Base-by-base conservation (phyloP, 2,329 filamentous ascomycete species). In the Diaporthe caulivora region DNA sequence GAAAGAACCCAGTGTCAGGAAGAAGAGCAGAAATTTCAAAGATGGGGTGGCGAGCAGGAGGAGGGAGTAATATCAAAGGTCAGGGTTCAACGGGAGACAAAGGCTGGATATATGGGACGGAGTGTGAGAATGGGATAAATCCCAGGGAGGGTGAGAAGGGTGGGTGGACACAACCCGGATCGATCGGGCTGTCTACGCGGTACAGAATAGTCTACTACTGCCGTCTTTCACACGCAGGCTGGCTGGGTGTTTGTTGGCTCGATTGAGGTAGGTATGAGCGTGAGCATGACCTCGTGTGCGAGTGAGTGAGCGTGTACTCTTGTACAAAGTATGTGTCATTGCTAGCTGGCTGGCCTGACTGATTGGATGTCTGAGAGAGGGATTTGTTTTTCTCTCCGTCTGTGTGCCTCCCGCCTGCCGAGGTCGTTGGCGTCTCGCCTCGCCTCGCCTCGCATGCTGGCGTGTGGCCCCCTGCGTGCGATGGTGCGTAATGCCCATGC, bases 21-120 rank as follows among this genome's bases (percentile, higher is more conserved):
- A 26, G 62, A 26, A 37, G 62, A 53, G 34, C 26, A 47, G 26
- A 64, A 47, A 26, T 26, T 44, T 65, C 62, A 65, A 51, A 65
- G 44, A 37, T 51, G 62, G 9, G 34, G 62, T 51, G 44, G 44
- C 29, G 18, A 51, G 29, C 29, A 65, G 44, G 44, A 65, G 29
- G 3, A 24, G 24, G 29, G 3, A 24, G 24, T 17, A 40, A 40
- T 40, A 26, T 40, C 62, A 67, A 67, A 53, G 44, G 44, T 29
- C 37, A 65, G 29, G n/a, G n/a, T 6, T 13, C 44, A 11, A 37
- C 15, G 37, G 62, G 29, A 51, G 44, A 65, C 62, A 65, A 65
- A 53, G 44, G 62, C n/a, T 51, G 62, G 62, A 67, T 67, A 53
- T 67, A 53, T 53, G 47, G 62, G 62, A 53, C 29, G 29, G 47